Conservation (phyloP, 805 yeast genomes). For the Dipodascus albidus region DNA sequence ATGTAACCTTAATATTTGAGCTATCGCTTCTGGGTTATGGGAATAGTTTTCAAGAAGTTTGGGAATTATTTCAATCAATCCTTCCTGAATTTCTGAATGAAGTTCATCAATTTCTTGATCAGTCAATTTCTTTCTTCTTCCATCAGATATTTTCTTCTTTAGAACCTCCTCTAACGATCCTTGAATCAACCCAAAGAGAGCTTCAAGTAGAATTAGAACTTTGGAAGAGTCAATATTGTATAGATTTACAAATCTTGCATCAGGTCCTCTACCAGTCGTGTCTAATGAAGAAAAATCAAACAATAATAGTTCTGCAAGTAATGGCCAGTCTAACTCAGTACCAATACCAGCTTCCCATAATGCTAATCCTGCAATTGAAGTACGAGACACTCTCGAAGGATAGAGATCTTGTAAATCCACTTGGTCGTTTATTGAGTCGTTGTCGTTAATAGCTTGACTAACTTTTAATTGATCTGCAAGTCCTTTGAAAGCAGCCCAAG, state of each 20-base stretch:
- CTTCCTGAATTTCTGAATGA: slow-evolving; percentile 6
- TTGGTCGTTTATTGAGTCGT: slow-evolving; percentile 5
- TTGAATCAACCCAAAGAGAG: slow-evolving; percentile 22
- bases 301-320: slow-evolving; percentile 31
- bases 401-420: slow-evolving; percentile 4
- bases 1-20: slow-evolving; percentile 14
- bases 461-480: slow-evolving; percentile 6
- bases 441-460: slow-evolving; percentile 2
- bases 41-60: slow-evolving; percentile 16
- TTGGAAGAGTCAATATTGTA: slow-evolving; percentile 8
- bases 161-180: slow-evolving; percentile 19
- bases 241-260: background rate
- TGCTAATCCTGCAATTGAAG: slow-evolving; percentile 13
- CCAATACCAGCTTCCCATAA: slow-evolving; percentile 8
- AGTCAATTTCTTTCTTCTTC: background rate
- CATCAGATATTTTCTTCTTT: slow-evolving; percentile 7
- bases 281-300: slow-evolving; percentile 33
- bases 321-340: slow-evolving; percentile 24
- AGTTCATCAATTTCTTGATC: slow-evolving; percentile 7
- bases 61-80: slow-evolving; percentile 13
- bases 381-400: slow-evolving; percentile 1
- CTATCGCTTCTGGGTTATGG: slow-evolving; percentile 14
- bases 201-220: slow-evolving; percentile 11
- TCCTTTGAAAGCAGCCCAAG: slow-evolving; percentile 13
- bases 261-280: background rate